Evolutionary conservation across 495 filamentous ascomycete species (phyloP).

Genomic region (Penicillium coffeae): DNA sequence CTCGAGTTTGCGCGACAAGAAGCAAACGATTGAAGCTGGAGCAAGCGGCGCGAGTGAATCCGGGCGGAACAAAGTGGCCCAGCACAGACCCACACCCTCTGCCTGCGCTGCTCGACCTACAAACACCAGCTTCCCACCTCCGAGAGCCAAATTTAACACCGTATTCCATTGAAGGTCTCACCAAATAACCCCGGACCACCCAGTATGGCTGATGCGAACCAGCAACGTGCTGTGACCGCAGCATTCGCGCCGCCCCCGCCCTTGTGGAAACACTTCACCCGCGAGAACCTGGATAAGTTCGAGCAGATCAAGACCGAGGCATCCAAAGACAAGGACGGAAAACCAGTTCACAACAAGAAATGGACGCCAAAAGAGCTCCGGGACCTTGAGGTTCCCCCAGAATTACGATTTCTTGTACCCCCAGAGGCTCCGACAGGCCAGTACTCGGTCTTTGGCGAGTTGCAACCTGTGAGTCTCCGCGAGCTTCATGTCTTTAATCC

Average conservation of each 20-base stretch:
- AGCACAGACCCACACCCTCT: conserved; percentile 20
- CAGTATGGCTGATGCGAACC: conserved; percentile 47
- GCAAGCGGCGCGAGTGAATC: neutral
- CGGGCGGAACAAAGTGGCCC: neutral
- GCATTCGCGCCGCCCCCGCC: conserved; percentile 81
- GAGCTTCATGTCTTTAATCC: neutral
- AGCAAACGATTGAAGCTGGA: neutral
- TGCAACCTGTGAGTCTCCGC: conserved; percentile 51
- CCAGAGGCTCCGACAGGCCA: conserved; percentile 71
- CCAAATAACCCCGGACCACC: neutral
- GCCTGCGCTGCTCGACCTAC: conserved; percentile 5
- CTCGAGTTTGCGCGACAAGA: neutral
- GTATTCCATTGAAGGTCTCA: neutral
- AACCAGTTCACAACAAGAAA: conserved; percentile 26
- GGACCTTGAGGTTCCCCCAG: conserved; percentile 60
- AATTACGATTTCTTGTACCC: conserved; percentile 76
- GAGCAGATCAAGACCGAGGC: conserved; percentile 48
- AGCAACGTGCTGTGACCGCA: conserved; percentile 49
- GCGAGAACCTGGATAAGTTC: conserved; percentile 67
- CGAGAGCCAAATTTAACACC: neutral
- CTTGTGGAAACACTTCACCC: conserved; percentile 86
- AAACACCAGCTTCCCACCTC: neutral
- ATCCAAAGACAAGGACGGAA: conserved; percentile 36
- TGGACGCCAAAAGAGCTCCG: conserved; percentile 46
- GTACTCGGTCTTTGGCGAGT: conserved; percentile 71